Evolutionary conservation across 2,329 filamentous ascomycete genomes (phyloP).

Genomic region (Sordariomycetes sp.): DNA sequence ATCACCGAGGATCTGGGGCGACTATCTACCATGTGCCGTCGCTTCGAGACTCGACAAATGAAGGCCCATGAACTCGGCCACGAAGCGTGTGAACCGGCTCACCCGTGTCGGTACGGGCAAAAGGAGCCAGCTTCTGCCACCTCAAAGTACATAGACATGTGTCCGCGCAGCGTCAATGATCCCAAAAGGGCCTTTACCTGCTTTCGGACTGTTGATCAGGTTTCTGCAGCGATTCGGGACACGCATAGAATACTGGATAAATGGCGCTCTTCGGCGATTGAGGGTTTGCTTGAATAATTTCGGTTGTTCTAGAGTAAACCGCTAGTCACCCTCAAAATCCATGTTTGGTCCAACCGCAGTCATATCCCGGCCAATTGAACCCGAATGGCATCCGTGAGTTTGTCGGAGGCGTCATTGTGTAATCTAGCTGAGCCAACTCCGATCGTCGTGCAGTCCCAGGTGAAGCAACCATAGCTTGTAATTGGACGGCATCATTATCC

Average conservation of each 20-base stretch:
- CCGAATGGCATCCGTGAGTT: too few species aligned
- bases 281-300: too few species aligned
- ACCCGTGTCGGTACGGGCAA: background rate
- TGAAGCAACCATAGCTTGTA: too few species aligned
- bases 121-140: background rate
- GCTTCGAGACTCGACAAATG: background rate
- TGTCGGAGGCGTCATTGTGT: too few species aligned
- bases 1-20: background rate
- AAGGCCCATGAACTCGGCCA: background rate
- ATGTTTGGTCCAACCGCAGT: too few species aligned
- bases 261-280: too few species aligned
- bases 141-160: background rate
- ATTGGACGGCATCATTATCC: too few species aligned
- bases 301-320: too few species aligned
- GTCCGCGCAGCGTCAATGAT: background rate
- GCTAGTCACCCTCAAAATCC: too few species aligned
- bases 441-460: too few species aligned
- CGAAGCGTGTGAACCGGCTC: background rate
- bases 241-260: background rate
- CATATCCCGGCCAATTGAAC: too few species aligned
- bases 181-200: background rate
- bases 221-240: background rate
- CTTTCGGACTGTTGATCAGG: conserved; percentile 1
- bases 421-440: too few species aligned
- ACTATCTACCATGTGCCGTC: background rate